A percentile compares a stretch with the other conserved stretches of the same genome.
Evolutionary conservation across 257 asterid genomes (phyloP).

Genomic region (Mentha longifolia): DNA sequence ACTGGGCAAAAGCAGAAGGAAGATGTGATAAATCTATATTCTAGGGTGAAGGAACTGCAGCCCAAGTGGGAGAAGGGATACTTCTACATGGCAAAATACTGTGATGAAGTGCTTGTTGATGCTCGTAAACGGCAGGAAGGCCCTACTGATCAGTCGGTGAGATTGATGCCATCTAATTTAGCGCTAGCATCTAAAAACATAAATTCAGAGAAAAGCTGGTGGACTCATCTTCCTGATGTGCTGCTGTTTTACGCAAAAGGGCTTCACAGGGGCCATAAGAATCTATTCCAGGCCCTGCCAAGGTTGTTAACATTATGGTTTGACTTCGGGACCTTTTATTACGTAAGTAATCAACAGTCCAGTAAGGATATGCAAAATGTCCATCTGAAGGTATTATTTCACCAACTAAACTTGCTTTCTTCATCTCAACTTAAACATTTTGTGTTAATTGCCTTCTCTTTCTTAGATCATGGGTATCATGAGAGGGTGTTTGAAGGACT

Average conservation of each 20-base stretch:
- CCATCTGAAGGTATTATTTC: slow-evolving; percentile 64
- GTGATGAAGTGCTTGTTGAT: slow-evolving; percentile 93
- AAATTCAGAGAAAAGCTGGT: slow-evolving; percentile 79
- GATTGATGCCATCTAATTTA: slow-evolving; percentile 53
- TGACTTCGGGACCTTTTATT: slow-evolving; percentile 79
- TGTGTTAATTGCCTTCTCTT: slow-evolving; percentile 32
- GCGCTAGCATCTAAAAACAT: slow-evolving; percentile 53
- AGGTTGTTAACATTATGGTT: slow-evolving; percentile 95
- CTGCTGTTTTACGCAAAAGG: slow-evolving; percentile 89
- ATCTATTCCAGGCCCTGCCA: slow-evolving; percentile 97
- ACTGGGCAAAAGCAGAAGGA: slow-evolving; percentile 98
- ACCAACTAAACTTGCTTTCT: slow-evolving; percentile 27
- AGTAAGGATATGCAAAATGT: slow-evolving; percentile 68
- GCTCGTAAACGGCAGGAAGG: slow-evolving; percentile 95
- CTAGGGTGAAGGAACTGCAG: slow-evolving; percentile 91
- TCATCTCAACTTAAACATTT: slow-evolving; percentile 20
- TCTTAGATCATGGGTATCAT: slow-evolving; percentile 80
- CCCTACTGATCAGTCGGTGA: slow-evolving; percentile 53
- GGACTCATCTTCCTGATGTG: slow-evolving; percentile 89
- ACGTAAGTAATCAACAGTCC: slow-evolving; percentile 57
- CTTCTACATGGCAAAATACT: slow-evolving; percentile 93
- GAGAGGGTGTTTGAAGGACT: slow-evolving; percentile 89
- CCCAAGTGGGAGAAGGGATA: slow-evolving; percentile 98
- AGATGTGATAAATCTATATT: slow-evolving; percentile 83
- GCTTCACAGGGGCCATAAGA: slow-evolving; percentile 91